Evolutionary conservation across 1,284 basidiomycete genomes (phyloP).

Genomic region (Tylopilus orsonianus): DNA sequence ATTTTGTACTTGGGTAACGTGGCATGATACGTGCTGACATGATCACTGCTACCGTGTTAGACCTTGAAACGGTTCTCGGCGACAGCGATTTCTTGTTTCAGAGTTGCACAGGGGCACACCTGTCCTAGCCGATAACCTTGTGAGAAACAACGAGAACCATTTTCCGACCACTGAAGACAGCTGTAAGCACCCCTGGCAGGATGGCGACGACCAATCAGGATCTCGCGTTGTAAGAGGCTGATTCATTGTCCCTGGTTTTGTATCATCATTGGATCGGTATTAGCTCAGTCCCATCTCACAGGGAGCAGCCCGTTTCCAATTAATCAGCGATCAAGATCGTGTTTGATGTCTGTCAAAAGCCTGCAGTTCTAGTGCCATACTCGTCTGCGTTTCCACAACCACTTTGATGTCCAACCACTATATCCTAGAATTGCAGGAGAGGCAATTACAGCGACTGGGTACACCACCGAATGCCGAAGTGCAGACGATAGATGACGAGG

Average conservation of each 20-base stretch:
- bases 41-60: not conserved
- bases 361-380: not conserved
- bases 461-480: not conserved
- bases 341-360: not conserved
- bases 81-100: not conserved
- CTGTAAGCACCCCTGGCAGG: not conserved
- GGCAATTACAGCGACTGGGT: constrained; percentile 7
- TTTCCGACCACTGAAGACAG: not conserved
- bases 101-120: not conserved
- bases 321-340: not conserved
- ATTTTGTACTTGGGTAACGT: not conserved
- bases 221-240: not conserved
- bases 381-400: not conserved
- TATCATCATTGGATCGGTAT: not conserved
- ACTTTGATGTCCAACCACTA: constrained; percentile 16
- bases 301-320: not conserved
- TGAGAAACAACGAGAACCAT: not conserved
- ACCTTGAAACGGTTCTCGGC: not conserved
- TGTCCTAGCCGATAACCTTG: not conserved
- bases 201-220: not conserved
- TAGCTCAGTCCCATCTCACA: not conserved
- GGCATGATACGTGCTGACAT: not conserved
- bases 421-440: constrained; percentile 2
- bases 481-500: constrained; percentile 1
- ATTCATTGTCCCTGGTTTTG: not conserved